phyloP scores from a whole-genome alignment of 1,139 yeast genomes.

The Eremothecium coryli region DNA sequence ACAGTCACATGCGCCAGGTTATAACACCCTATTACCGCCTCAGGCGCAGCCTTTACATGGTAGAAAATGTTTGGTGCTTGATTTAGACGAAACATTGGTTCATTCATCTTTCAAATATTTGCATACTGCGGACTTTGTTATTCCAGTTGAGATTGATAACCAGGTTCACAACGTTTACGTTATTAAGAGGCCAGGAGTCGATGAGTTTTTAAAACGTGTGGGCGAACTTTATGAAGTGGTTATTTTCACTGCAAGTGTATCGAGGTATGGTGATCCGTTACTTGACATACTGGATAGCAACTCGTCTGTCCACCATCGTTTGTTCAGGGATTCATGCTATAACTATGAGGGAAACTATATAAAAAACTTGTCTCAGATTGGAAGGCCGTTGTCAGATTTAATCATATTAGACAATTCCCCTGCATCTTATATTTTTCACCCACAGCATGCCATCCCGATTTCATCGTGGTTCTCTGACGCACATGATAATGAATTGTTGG shows the following conservation, averaged over 20 bases:
- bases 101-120: slow-evolving; percentile 91
- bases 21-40: slow-evolving; percentile 57
- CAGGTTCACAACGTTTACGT: slow-evolving; percentile 92
- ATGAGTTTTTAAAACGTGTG: slow-evolving; percentile 74
- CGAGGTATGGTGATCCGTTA: slow-evolving; percentile 92
- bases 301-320: slow-evolving; percentile 73
- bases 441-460: slow-evolving; percentile 96
- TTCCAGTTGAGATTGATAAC: slow-evolving; percentile 84
- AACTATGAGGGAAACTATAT: slow-evolving; percentile 87
- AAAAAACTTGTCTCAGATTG: slow-evolving; percentile 86
- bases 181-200: slow-evolving; percentile 96
- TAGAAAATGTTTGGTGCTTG: slow-evolving; percentile 81
- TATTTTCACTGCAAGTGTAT: slow-evolving; percentile 91
- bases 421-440: slow-evolving; percentile 92
- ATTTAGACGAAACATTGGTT: slow-evolving; percentile 91
- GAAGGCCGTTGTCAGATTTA: slow-evolving; percentile 77
- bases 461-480: slow-evolving; percentile 98
- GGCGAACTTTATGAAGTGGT: slow-evolving; percentile 90
- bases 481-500: slow-evolving; percentile 90
- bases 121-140: slow-evolving; percentile 88
- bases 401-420: slow-evolving; percentile 96
- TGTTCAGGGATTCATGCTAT: slow-evolving; percentile 79
- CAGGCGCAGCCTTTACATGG: slow-evolving; percentile 34
- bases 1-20: slow-evolving; percentile 52
- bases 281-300: slow-evolving; percentile 68